phyloP scores from a whole-genome alignment of 2,329 filamentous ascomycete species.

The Tympanopsis confertula region DNA sequence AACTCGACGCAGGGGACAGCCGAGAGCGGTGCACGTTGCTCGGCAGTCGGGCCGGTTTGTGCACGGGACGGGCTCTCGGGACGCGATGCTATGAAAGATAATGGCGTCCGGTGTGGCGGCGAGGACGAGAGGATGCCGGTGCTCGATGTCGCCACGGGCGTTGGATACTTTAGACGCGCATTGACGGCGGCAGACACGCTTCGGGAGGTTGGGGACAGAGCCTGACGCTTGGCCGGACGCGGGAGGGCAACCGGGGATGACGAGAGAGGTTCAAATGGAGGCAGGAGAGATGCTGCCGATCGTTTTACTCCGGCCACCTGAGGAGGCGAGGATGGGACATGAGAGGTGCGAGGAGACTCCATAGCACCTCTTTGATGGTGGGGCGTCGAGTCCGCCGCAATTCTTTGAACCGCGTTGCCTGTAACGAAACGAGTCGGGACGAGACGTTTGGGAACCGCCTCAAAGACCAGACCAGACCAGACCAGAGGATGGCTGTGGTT shows the following conservation, averaged over 20 bases:
- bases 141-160: conserved; percentile 84
- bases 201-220: conserved; percentile 27
- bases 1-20: conserved; percentile 75
- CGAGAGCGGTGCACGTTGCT: conserved; percentile 67
- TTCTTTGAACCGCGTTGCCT: conserved; percentile 10
- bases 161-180: conserved; percentile 67
- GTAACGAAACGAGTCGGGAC: neutral
- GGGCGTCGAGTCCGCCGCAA: conserved; percentile 10
- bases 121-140: conserved; percentile 84
- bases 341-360: conserved; percentile 19
- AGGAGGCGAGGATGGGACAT: conserved; percentile 9
- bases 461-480: neutral
- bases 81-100: conserved; percentile 23
- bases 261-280: conserved; percentile 67
- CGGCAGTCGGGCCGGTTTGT: conserved; percentile 55
- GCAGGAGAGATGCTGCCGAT: conserved; percentile 57
- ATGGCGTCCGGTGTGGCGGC: conserved; percentile 45
- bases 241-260: conserved; percentile 60
- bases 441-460: neutral
- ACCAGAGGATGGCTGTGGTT: too few relatives aligned
- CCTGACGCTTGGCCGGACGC: conserved; percentile 57
- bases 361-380: conserved; percentile 6
- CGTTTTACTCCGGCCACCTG: conserved; percentile 40
- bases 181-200: conserved; percentile 22
- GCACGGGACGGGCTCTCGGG: conserved; percentile 35